Conservation (phyloP, 768 basidiomycete genomes). For the Calocybe indica region DNA sequence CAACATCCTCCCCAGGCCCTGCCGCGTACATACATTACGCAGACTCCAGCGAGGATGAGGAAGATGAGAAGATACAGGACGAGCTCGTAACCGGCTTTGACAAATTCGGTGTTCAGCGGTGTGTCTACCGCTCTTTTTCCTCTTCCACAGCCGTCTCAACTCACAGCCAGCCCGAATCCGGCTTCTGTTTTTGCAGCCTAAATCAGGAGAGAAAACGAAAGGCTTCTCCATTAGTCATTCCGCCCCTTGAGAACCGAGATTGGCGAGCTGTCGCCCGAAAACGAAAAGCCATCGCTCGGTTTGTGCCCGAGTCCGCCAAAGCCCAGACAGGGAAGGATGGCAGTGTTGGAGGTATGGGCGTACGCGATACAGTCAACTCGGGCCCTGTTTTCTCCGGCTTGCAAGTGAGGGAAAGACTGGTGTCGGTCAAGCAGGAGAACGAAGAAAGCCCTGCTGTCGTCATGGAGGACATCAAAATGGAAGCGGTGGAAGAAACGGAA, state of each 20-base stretch:
- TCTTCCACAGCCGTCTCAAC: constrained; percentile 52
- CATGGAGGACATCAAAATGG: constrained; percentile 17
- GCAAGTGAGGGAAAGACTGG: constrained; percentile 37
- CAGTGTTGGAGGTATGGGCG: constrained; percentile 73
- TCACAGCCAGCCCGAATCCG: constrained; percentile 43
- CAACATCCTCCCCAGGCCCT: constrained; percentile 39
- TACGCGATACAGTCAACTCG: constrained; percentile 68
- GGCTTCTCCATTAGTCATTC: constrained; percentile 74
- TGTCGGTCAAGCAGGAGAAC: constrained; percentile 25
- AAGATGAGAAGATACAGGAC: constrained; percentile 48
- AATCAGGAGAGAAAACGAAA: constrained; percentile 39
- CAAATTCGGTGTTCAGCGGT: constrained; percentile 78
- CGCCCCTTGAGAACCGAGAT: constrained; percentile 80
- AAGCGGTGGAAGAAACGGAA: constrained; percentile 40
- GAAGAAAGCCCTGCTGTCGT: constrained; percentile 11
- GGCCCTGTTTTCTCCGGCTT: constrained; percentile 69
- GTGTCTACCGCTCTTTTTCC: constrained; percentile 38
- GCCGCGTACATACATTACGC: constrained; percentile 20
- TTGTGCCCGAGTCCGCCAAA: constrained; percentile 58
- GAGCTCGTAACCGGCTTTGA: constrained; percentile 71
- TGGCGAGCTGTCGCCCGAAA: constrained; percentile 81
- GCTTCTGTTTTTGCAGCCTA: constrained; percentile 27
- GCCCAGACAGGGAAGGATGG: constrained; percentile 59
- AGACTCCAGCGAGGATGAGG: constrained; percentile 61
- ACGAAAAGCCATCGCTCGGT: constrained; percentile 48